Evolutionary conservation across 2,329 filamentous ascomycete genomes (phyloP).

Genomic region (Chrysoporthe deuterocubensis): DNA sequence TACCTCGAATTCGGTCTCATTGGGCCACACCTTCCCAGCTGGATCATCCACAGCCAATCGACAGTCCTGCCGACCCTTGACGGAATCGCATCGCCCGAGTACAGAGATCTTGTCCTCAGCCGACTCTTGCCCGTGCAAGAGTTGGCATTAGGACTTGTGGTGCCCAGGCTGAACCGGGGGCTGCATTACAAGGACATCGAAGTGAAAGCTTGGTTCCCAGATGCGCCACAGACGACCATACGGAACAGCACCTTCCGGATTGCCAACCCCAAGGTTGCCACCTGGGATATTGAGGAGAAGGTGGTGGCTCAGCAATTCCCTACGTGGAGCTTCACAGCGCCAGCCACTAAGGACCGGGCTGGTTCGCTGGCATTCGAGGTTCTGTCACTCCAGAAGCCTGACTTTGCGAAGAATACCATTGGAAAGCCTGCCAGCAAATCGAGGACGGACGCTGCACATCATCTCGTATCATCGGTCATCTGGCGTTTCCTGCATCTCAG

Average conservation of each 20-base stretch:
- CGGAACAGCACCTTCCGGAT: conserved; percentile 48
- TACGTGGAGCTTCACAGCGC: conserved; percentile 18
- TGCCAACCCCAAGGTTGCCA: conserved; percentile 52
- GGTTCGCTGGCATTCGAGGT: conserved; percentile 64
- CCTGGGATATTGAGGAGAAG: conserved; percentile 75
- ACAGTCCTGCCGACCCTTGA: conserved; percentile 84
- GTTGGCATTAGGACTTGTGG: conserved; percentile 76
- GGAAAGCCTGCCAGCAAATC: conserved; percentile 53
- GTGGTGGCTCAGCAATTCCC: conserved; percentile 55
- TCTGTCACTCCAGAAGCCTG: conserved; percentile 67
- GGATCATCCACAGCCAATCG: conserved; percentile 79
- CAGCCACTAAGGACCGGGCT: conserved; percentile 39
- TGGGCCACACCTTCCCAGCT: conserved; percentile 77
- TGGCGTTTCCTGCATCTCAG: conserved; percentile 91
- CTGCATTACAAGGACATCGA: conserved; percentile 80
- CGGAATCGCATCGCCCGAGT: conserved; percentile 77
- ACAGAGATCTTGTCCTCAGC: conserved; percentile 76
- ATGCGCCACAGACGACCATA: conserved; percentile 70
- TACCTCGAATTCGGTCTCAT: conserved; percentile 87
- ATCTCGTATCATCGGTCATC: conserved; percentile 72
- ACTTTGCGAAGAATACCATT: conserved; percentile 73
- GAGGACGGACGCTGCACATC: conserved; percentile 66
- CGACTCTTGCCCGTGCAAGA: conserved; percentile 77
- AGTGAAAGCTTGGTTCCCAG: conserved; percentile 84
- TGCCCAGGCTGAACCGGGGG: conserved; percentile 79